These are phyloP conservation scores for Leersia perrieri DNA, from an alignment of 176 grass and related monocot species.

Conservation along the genomic window DNA sequence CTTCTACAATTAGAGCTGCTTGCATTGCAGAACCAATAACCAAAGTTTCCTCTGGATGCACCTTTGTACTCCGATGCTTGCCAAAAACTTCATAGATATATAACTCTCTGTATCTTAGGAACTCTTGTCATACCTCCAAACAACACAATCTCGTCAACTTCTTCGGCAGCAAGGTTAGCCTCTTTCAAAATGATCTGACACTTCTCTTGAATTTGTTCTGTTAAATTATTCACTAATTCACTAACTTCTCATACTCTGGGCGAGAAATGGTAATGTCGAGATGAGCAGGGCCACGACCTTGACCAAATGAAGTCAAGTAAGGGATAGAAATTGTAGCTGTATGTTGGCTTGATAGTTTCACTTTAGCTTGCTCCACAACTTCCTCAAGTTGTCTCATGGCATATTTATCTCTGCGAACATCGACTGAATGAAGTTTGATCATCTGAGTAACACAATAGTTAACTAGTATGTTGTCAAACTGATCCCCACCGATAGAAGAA, in stretches of 20 bases:
- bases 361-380: background rate
- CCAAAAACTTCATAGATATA: no score
- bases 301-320: background rate
- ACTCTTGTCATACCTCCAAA: no score
- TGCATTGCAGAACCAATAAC: no score
- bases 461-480: constrained; percentile 19
- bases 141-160: no score
- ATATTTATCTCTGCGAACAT: constrained; percentile 10
- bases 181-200: no score
- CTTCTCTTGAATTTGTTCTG: no score
- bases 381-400: background rate
- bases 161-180: no score
- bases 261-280: background rate
- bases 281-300: background rate
- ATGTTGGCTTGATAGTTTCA: background rate
- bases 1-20: no score
- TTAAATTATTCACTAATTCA: no score
- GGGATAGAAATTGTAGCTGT: background rate
- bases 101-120: no score
- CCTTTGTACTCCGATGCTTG: no score
- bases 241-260: background rate
- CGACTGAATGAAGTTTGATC: background rate
- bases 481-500: background rate
- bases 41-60: no score
- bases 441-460: background rate